Evolutionary conservation across 257 asterid genomes (phyloP), one percentile per base, ranked within the genome.

Genomic region (Osmanthus fragrans): DNA sequence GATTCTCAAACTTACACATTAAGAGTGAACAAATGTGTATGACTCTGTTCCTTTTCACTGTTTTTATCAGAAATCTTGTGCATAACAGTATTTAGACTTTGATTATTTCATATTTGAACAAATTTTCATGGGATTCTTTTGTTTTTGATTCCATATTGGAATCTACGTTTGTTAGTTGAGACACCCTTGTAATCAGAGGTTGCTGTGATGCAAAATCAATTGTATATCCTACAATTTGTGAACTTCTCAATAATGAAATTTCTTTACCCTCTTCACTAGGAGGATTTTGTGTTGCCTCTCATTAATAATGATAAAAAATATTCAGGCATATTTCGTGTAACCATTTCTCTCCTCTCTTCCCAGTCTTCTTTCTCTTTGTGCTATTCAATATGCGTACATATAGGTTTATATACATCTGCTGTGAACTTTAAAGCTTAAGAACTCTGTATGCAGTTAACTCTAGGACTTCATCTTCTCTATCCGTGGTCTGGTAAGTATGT

Each of bases 11-110:
- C 92, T 29, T 90, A 85, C 83, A 89, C 93, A 19, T 60, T 94
- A 86, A 92, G 86, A 67, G 98, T 94, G 70, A 92, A 92, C 80
- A 94, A 94, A 90, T 88, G 89, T 72, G 98, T 94, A 90, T 77
- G 70, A 76, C 65, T 75, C 58, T 51, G 42, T 25, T 54, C 39
- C 27, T 56, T 56, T 56, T 51, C 25, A 18, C 63, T 5, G 25
- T 56, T 19, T 54, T 54, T 56, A 56, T 56, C 8, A 56, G 27
- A 56, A 56, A 5, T 56, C 21, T n/a, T 16, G 18, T 47, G 58
- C 58, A 47, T 15, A 47, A 47, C 56, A 47, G 21, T 47, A 47
- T 47, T 42, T 42, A 42, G 51, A 42, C 16, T 42, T 12, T 0
- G 18, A 42, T 42, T 11, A 42, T 12, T 12, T 42, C 12, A 11